phyloP scores from a whole-genome alignment of 805 yeast genomes.

The Gaillardinia entomophila region DNA sequence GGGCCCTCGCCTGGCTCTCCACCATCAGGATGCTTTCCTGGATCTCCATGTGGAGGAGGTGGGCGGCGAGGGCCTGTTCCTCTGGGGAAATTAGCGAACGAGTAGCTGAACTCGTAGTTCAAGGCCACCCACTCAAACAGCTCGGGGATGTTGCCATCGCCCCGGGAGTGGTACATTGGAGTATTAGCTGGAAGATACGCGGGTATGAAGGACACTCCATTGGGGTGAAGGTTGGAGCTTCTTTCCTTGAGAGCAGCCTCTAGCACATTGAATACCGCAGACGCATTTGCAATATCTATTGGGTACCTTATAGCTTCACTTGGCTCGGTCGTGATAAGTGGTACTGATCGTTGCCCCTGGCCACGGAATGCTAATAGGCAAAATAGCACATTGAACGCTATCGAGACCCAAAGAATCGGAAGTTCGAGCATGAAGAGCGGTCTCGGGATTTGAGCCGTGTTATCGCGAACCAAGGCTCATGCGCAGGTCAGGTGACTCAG shows the following conservation, averaged over 20 bases:
- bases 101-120: conserved; percentile 56
- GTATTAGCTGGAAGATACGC: conserved; percentile 59
- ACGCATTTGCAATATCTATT: conserved; percentile 45
- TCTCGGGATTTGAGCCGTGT: no score
- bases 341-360: no score
- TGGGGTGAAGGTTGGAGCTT: conserved; percentile 47
- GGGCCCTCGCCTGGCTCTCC: conserved; percentile 2
- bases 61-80: conserved; percentile 1
- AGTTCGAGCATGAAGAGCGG: no score
- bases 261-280: conserved; percentile 51
- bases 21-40: conserved; percentile 1
- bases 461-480: no score
- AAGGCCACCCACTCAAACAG: conserved; percentile 59
- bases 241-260: conserved; percentile 48
- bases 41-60: neutral
- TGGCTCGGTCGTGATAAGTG: no score
- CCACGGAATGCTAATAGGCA: no score
- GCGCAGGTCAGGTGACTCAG: no score
- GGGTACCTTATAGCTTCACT: no score
- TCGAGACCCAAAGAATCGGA: no score
- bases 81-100: conserved; percentile 31
- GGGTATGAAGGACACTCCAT: conserved; percentile 54
- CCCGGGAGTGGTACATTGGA: conserved; percentile 48
- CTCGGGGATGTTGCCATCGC: conserved; percentile 34
- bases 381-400: no score